Evolutionary conservation across 495 filamentous ascomycete genomes (phyloP).

Genomic region (Podospora tetraspora): DNA sequence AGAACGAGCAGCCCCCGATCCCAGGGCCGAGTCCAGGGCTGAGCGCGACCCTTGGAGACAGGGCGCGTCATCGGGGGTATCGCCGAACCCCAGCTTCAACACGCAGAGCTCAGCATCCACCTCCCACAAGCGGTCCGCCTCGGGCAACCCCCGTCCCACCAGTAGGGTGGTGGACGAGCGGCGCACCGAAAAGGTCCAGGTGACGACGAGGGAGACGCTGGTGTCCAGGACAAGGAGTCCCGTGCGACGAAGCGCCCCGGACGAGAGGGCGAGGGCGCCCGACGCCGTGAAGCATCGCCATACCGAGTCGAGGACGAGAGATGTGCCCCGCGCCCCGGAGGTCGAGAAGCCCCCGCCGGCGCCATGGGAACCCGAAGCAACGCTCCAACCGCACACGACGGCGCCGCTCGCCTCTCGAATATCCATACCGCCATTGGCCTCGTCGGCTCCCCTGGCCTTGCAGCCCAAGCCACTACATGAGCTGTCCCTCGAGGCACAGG

Average conservation of each 20-base stretch:
- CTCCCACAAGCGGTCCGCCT: constrained; percentile 41
- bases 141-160: constrained; percentile 37
- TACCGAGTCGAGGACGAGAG: constrained; percentile 40
- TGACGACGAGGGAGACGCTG: constrained; percentile 62
- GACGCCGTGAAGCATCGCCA: constrained; percentile 41
- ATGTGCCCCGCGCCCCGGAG: constrained; percentile 9
- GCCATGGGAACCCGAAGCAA: constrained; percentile 76
- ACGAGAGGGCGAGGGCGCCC: constrained; percentile 27
- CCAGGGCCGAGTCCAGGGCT: neutral
- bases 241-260: constrained; percentile 49
- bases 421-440: constrained; percentile 75
- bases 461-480: constrained; percentile 67
- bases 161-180: constrained; percentile 41
- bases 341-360: constrained; percentile 22
- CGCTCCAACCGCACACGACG: constrained; percentile 74
- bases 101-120: constrained; percentile 15
- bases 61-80: constrained; percentile 9
- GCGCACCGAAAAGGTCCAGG: constrained; percentile 46
- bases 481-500: constrained; percentile 73
- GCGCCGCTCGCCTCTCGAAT: constrained; percentile 84
- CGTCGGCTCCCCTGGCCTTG: constrained; percentile 61
- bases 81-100: constrained; percentile 2
- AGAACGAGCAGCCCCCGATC: neutral
- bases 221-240: constrained; percentile 60
- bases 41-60: constrained; percentile 1